phyloP scores from a whole-genome alignment of 2,329 filamentous ascomycete species.

The Catunica adiposa region DNA sequence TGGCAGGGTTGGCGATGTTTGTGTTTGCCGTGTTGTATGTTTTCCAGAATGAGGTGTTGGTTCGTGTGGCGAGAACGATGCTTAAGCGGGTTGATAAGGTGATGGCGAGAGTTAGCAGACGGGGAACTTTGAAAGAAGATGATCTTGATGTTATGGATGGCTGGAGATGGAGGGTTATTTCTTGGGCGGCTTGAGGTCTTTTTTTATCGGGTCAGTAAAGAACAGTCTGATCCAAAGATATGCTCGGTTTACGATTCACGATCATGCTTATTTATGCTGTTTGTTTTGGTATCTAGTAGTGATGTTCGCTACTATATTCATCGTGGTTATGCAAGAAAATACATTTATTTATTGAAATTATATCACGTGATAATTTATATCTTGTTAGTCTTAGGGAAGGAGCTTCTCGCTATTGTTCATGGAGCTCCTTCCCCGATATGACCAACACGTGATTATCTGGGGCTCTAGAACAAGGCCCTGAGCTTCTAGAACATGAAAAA shows the following conservation, averaged over 20 bases:
- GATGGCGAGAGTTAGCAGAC: slow-evolving; percentile 31
- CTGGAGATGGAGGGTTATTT: slow-evolving; percentile 40
- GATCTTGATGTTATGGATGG: slow-evolving; percentile 35
- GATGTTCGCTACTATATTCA: neutral
- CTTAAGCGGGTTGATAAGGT: slow-evolving; percentile 27
- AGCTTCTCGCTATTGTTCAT: too few species aligned
- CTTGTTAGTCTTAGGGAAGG: too few species aligned
- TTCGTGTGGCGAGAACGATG: slow-evolving; percentile 37
- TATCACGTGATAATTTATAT: too few species aligned
- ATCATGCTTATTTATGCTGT: neutral
- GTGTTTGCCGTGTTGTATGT: slow-evolving; percentile 41
- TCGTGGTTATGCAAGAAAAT: neutral
- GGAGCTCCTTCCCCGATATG: too few species aligned
- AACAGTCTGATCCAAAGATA: too few species aligned
- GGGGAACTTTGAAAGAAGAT: slow-evolving; percentile 28
- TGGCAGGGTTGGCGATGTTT: slow-evolving; percentile 36
- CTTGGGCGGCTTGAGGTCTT: slow-evolving; percentile 23
- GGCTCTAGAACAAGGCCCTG: too few species aligned
- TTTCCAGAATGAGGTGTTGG: slow-evolving; percentile 40
- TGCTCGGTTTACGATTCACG: neutral
- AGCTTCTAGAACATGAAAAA: too few species aligned
- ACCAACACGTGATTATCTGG: too few species aligned
- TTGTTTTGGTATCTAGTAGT: neutral
- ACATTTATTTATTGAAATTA: too few species aligned
- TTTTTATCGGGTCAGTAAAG: neutral